These are phyloP conservation scores for Kurtzmaniella quercitrusa DNA, from an alignment of 1,139 yeast genomes.

Conservation along the genomic window DNA sequence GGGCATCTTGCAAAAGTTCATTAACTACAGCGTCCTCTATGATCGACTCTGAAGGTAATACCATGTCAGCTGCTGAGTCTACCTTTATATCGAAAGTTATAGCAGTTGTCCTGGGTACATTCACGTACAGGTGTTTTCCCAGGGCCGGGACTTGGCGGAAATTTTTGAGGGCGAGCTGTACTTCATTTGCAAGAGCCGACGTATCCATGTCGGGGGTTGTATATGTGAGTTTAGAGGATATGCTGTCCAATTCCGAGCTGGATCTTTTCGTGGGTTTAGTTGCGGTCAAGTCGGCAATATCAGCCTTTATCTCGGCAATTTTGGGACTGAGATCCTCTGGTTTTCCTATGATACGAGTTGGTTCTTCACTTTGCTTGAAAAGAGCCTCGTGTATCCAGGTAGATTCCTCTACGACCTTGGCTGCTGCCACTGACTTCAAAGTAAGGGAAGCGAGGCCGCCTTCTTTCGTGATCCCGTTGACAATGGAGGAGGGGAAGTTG, in stretches of 20 bases:
- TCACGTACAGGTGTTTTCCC: neutral
- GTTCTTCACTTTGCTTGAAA: constrained; percentile 11
- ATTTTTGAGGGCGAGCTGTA: neutral
- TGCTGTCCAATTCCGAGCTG: neutral
- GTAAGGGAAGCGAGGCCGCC: constrained; percentile 44
- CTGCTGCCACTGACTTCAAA: constrained; percentile 38
- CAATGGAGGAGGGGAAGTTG: constrained; percentile 37
- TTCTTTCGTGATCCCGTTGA: constrained; percentile 41
- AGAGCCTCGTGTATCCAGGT: constrained; percentile 27
- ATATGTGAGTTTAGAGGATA: neutral
- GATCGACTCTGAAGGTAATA: neutral
- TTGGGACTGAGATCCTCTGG: constrained; percentile 14
- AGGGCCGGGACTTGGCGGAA: neutral
- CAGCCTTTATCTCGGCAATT: constrained; percentile 17
- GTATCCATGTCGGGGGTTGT: neutral
- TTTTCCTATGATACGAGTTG: constrained; percentile 19
- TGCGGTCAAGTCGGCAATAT: constrained; percentile 12
- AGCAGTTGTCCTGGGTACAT: neutral
- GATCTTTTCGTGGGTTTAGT: neutral
- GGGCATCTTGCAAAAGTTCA: neutral
- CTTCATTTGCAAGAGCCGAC: neutral
- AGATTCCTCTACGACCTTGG: constrained; percentile 32
- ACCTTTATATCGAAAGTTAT: constrained; percentile 1
- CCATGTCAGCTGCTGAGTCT: constrained; percentile 1
- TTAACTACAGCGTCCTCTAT: neutral